Evolutionary conservation across 768 basidiomycete species (phyloP).

Genomic region (Trametes sanguinea): DNA sequence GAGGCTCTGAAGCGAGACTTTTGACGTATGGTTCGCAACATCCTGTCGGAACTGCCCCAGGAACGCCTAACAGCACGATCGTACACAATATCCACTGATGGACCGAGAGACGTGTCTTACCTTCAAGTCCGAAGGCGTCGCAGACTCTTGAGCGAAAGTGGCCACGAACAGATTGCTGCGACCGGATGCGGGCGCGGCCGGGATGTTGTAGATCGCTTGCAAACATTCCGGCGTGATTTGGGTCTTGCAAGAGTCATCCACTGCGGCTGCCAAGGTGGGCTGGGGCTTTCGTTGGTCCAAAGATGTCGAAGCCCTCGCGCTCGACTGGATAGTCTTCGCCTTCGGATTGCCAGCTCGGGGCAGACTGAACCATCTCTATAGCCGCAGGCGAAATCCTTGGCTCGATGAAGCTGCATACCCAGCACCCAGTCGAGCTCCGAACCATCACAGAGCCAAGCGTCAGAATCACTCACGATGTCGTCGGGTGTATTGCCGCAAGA

Average conservation of each 20-base stretch:
- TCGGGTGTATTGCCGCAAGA: slow-evolving; percentile 33
- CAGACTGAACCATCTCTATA: slow-evolving; percentile 35
- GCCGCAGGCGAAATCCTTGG: background rate
- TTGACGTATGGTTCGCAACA: slow-evolving; percentile 14
- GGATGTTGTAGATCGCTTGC: slow-evolving; percentile 33
- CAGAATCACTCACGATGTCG: slow-evolving; percentile 38
- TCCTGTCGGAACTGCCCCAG: slow-evolving; percentile 26
- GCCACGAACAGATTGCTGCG: slow-evolving; percentile 33
- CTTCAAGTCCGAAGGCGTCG: slow-evolving; percentile 32
- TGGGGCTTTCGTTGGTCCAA: slow-evolving; percentile 25
- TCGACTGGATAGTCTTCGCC: background rate
- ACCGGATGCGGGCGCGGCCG: slow-evolving; percentile 20
- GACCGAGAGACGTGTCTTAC: slow-evolving; percentile 29
- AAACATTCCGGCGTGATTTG: slow-evolving; percentile 35
- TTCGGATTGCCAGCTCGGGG: background rate
- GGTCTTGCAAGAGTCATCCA: slow-evolving; percentile 31
- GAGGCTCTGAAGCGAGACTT: slow-evolving; percentile 26
- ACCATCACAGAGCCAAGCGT: slow-evolving; percentile 19
- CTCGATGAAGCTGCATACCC: slow-evolving; percentile 14
- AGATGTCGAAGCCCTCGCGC: background rate
- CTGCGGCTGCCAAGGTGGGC: slow-evolving; percentile 22
- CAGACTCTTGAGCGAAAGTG: slow-evolving; percentile 34
- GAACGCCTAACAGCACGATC: slow-evolving; percentile 32
- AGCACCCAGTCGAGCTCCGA: too few species aligned
- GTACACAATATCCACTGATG: background rate